Percentiles rank a stretch among this genome's conserved stretches.
These are phyloP conservation scores for Penicillium sp. DNA, from an alignment of 2,329 filamentous ascomycete species.

Conservation along the genomic window DNA sequence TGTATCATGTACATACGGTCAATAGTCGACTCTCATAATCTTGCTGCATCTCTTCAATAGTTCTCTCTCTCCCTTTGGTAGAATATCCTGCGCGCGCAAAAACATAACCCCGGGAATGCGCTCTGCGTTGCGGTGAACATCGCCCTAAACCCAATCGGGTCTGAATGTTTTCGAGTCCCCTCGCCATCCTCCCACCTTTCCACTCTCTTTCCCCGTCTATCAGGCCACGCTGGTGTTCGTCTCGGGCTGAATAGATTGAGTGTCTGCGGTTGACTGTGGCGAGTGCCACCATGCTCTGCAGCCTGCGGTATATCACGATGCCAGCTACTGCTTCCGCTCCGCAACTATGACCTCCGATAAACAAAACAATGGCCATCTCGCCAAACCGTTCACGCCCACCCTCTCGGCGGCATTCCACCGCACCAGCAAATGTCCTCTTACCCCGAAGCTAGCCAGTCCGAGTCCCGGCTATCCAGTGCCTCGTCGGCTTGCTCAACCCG, in stretches of 20 bases:
- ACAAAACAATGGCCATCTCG: constrained; percentile 55
- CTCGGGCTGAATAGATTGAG: background rate
- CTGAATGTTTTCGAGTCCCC: constrained; percentile 31
- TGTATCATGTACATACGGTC: background rate
- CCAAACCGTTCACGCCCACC: constrained; percentile 68
- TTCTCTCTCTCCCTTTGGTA: background rate
- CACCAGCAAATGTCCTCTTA: constrained; percentile 58
- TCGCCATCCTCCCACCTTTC: constrained; percentile 19
- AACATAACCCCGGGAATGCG: constrained; percentile 7
- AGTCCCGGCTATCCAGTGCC: constrained; percentile 33
- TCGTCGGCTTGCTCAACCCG: constrained; percentile 40
- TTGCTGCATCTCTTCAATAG: background rate
- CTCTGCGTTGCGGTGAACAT: constrained; percentile 31
- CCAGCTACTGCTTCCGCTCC: constrained; percentile 48
- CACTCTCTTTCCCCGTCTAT: constrained; percentile 12
- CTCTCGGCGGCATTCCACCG: constrained; percentile 66
- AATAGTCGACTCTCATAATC: background rate
- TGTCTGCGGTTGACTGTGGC: constrained; percentile 7
- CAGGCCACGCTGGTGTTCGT: constrained; percentile 21
- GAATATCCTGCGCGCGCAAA: background rate
- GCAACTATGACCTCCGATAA: constrained; percentile 57
- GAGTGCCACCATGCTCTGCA: constrained; percentile 42
- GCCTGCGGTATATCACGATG: constrained; percentile 45
- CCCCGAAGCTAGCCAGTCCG: constrained; percentile 61
- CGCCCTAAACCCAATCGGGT: constrained; percentile 35